Evolutionary conservation across 257 asterid genomes (phyloP).

Genomic region (Phtheirospermum japonicum): DNA sequence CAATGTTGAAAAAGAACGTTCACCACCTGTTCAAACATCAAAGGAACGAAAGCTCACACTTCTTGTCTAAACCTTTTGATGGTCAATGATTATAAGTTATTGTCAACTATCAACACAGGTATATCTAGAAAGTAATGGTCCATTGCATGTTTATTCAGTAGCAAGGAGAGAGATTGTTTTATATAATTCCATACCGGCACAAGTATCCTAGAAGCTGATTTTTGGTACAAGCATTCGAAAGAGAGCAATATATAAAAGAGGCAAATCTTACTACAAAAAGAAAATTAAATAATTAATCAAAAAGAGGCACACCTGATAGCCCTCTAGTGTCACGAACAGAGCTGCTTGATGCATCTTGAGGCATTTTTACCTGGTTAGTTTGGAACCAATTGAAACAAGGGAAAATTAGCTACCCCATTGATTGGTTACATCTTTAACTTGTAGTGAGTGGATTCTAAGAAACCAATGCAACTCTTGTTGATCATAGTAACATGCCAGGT

Average conservation of each 20-base stretch:
- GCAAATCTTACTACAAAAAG: too few relatives aligned
- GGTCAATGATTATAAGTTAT: not conserved
- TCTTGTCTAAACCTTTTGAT: not conserved
- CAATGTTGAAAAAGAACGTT: slow-evolving; percentile 92
- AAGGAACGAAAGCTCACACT: slow-evolving; percentile 1
- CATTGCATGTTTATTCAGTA: not conserved
- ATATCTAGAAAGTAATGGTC: not conserved
- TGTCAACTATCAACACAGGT: slow-evolving; percentile 2
- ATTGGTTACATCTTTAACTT: slow-evolving; percentile 6
- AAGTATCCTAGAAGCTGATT: not conserved
- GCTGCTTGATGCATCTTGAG: slow-evolving; percentile 87
- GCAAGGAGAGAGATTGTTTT: not conserved
- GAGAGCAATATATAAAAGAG: slow-evolving; percentile 23
- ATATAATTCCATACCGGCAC: not conserved
- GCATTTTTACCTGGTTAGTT: slow-evolving; percentile 74
- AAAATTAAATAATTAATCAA: slow-evolving; percentile 7
- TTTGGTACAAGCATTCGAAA: slow-evolving; percentile 11
- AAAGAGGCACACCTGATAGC: slow-evolving; percentile 67
- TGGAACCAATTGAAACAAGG: slow-evolving; percentile 25
- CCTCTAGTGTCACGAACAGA: slow-evolving; percentile 84
- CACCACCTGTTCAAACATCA: slow-evolving; percentile 68
- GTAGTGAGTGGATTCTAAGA: not conserved
- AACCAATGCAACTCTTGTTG: slow-evolving; percentile 4
- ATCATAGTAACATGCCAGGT: slow-evolving; percentile 17
- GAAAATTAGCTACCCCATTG: slow-evolving; percentile 19